These are phyloP conservation scores for Trypanosomatidae sp. DNA, from an alignment of 208 protist genomes.

Conservation along the genomic window DNA sequence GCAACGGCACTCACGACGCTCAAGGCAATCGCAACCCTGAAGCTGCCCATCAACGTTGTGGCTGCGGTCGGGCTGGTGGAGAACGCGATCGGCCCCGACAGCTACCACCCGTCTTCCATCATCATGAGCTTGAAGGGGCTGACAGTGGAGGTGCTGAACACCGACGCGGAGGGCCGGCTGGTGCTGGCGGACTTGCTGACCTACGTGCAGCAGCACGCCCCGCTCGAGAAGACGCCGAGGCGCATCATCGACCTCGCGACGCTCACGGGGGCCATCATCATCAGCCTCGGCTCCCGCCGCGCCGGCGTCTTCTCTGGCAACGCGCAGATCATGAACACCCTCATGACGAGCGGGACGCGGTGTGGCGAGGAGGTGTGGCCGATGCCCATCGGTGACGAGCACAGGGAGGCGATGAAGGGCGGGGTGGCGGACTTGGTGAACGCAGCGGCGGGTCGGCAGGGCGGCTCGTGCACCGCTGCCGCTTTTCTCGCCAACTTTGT, in stretches of 20 bases:
- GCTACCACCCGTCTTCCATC: constrained; percentile 83
- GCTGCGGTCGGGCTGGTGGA: constrained; percentile 81
- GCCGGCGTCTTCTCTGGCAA: constrained; percentile 73
- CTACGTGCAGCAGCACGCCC: constrained; percentile 76
- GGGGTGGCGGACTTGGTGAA: constrained; percentile 73
- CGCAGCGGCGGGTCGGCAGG: constrained; percentile 42
- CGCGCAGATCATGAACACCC: constrained; percentile 29
- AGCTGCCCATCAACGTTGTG: constrained; percentile 77
- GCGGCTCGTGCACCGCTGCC: constrained; percentile 81
- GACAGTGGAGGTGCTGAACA: constrained; percentile 91
- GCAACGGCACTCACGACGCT: constrained; percentile 78
- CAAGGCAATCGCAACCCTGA: constrained; percentile 60
- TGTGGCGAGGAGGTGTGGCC: constrained; percentile 84
- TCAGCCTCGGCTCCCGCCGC: constrained; percentile 73
- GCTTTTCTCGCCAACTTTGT: constrained; percentile 85
- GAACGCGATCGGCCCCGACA: constrained; percentile 86
- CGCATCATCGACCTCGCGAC: constrained; percentile 91
- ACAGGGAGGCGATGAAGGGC: constrained; percentile 68
- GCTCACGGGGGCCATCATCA: constrained; percentile 86
- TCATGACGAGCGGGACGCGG: constrained; percentile 54
- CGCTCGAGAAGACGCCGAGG: constrained; percentile 52
- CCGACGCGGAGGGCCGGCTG: constrained; percentile 91
- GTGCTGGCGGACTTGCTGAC: constrained; percentile 90
- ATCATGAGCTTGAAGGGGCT: constrained; percentile 75
- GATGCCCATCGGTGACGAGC: constrained; percentile 85